phyloP scores from a whole-genome alignment of 2,329 filamentous ascomycete species.

The Fusarium hainanense region DNA sequence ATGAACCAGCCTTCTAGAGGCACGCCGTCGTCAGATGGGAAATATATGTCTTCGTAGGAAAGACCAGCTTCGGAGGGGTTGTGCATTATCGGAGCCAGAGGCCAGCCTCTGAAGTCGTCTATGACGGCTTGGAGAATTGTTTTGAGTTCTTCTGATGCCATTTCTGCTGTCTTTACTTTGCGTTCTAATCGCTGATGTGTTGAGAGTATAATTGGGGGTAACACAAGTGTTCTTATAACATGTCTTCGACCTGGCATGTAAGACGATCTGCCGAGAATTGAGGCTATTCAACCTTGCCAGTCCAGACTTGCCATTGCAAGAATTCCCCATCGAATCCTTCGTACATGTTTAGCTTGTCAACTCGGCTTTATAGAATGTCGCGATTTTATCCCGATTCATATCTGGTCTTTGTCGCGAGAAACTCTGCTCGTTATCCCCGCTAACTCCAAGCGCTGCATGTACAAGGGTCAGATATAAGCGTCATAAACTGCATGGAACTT shows the following conservation, averaged over 20 bases:
- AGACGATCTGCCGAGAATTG: not conserved
- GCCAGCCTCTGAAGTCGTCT: constrained; percentile 33
- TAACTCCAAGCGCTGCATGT: constrained; percentile 14
- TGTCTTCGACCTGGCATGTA: not conserved
- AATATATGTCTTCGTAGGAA: constrained; percentile 25
- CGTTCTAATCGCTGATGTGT: not conserved
- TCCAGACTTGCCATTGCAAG: not conserved
- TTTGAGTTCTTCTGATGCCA: constrained; percentile 14
- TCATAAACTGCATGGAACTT: constrained; percentile 1
- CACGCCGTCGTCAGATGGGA: constrained; percentile 27
- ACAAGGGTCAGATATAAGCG: not conserved
- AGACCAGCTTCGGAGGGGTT: constrained; percentile 19
- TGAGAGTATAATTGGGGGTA: no score
- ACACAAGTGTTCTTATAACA: not conserved
- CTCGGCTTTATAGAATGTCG: not conserved
- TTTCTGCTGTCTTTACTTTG: not conserved
- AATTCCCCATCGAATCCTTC: not conserved
- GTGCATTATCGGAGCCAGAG: constrained; percentile 25
- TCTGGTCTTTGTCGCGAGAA: not conserved
- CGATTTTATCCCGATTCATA: not conserved
- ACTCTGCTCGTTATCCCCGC: constrained; percentile 2
- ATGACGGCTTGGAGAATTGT: constrained; percentile 11
- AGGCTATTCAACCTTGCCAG: accelerated
- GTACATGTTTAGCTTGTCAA: not conserved
- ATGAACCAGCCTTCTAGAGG: constrained; percentile 33